phyloP scores from a whole-genome alignment of 2,329 filamentous ascomycete species.

The Ophiobolus disseminans region DNA sequence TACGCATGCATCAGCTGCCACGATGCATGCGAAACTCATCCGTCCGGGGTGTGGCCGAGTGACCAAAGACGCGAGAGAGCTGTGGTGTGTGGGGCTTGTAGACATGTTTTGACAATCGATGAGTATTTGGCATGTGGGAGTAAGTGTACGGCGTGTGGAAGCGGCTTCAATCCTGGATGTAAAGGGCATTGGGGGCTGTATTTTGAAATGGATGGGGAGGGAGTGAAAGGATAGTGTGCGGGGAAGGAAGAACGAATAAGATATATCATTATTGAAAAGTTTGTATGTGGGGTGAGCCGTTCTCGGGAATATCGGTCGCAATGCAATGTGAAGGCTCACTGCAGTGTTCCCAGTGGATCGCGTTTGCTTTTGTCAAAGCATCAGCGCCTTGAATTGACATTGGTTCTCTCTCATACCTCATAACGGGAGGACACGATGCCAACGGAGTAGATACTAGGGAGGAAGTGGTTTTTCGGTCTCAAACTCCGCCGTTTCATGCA shows the following conservation, averaged over 20 bases:
- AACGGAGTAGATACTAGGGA: not conserved
- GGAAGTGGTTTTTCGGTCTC: not conserved
- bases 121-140: slow-evolving; percentile 43
- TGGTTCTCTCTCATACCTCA: too few relatives aligned
- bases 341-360: too few relatives aligned
- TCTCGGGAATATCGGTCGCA: too few relatives aligned
- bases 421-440: not conserved
- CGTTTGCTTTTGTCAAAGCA: too few relatives aligned
- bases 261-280: too few relatives aligned
- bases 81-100: slow-evolving; percentile 44
- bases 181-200: slow-evolving; percentile 46
- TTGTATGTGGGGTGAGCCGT: too few relatives aligned
- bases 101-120: slow-evolving; percentile 30
- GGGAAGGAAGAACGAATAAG: too few relatives aligned
- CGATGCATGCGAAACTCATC: slow-evolving; percentile 35
- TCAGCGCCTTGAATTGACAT: too few relatives aligned
- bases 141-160: slow-evolving; percentile 33
- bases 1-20: slow-evolving; percentile 49
- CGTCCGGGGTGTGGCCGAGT: slow-evolving; percentile 29
- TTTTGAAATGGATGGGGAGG: too few relatives aligned
- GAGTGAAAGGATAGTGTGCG: too few relatives aligned
- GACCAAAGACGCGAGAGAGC: slow-evolving; percentile 25
- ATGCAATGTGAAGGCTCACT: too few relatives aligned
- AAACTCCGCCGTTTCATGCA: not conserved
- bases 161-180: slow-evolving; percentile 45